Evolutionary conservation across 495 filamentous ascomycete genomes (phyloP), one percentile per base, ranked within the genome.

Genomic region (Acidomyces sp.): DNA sequence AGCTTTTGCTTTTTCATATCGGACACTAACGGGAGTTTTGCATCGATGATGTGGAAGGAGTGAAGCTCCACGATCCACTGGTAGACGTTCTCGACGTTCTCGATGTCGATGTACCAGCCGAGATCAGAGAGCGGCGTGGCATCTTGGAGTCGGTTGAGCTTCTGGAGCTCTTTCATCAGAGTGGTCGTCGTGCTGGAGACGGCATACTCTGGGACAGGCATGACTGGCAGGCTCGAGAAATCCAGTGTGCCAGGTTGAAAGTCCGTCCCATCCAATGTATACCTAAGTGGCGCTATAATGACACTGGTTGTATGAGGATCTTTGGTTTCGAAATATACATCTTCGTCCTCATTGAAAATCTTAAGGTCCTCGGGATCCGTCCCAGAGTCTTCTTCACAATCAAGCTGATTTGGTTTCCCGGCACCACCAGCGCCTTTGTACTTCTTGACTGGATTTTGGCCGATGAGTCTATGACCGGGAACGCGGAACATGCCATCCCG

Each of bases 61-160:
- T 95, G 87, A 0, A 95, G 60, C 55, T 94, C 82, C 2, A 93
- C 77, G 47, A 93, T 86, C 85, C 86, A 93, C 57, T 93, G 87
- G 55, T 86, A 95, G 27, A 88, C 63, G 53, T 87, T 94, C 5
- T 57, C 61, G 41, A 77, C 59, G 9, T 66, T 54, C 10, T 64
- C 61, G 3, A 61, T 59, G 49, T 90, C 68, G 43, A 93, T 74
- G 55, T 85, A 87, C 83, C 86, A 95, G 12, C 87, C 87, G 0
- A 93, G 69, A 45, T 84, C 71, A 45, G 80, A 69, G 4, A 77
- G 61, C 1, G 76, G 70, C 6, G 70, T 71, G 23, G 52, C 62
- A 9, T 72, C 42, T 51, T 93, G 86, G n/a, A 73, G 47, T 47
- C 76, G 69, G 3, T 85, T 54, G 1, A 82, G 62, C 11, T 57